Percentiles rank a stretch among this genome's conserved stretches.
These are phyloP conservation scores for Acarospora socialis DNA, from an alignment of 2,329 filamentous ascomycete genomes.

Conservation along the genomic window DNA sequence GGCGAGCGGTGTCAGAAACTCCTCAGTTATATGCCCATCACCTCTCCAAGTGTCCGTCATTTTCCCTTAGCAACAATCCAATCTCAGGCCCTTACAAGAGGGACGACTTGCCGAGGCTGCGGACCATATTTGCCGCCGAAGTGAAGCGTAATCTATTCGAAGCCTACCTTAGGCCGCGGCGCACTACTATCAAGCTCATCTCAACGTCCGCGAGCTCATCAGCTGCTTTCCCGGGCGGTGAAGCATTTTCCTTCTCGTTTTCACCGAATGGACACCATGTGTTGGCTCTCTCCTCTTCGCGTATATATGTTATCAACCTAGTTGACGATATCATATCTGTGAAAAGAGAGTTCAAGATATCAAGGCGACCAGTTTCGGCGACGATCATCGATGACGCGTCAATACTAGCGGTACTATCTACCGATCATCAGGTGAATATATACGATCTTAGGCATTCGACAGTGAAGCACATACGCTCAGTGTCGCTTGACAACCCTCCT, in stretches of 20 bases:
- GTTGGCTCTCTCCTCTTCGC: conserved; percentile 70
- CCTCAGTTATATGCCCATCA: conserved; percentile 33
- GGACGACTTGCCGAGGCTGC: conserved; percentile 42
- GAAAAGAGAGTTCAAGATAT: conserved; percentile 64
- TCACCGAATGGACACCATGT: conserved; percentile 62
- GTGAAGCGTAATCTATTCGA: conserved; percentile 67
- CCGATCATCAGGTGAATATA: conserved; percentile 72
- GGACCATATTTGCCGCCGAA: conserved; percentile 52
- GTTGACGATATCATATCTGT: conserved; percentile 46
- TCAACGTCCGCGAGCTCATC: conserved; percentile 75
- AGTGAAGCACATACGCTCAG: conserved; percentile 56
- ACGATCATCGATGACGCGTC: conserved; percentile 68
- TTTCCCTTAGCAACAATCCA: conserved; percentile 24
- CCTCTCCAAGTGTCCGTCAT: conserved; percentile 29
- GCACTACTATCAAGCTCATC: conserved; percentile 63
- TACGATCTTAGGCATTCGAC: conserved; percentile 55
- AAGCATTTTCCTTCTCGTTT: conserved; percentile 72
- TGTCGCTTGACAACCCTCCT: conserved; percentile 65
- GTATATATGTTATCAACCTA: conserved; percentile 63
- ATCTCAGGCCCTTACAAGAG: conserved; percentile 24
- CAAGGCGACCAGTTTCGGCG: conserved; percentile 58
- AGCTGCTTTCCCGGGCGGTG: conserved; percentile 62
- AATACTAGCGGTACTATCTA: conserved; percentile 64
- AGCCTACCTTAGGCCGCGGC: conserved; percentile 54
- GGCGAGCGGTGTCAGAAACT: conserved; percentile 29